phyloP scores from a whole-genome alignment of 805 yeast genomes.

The Candida rishiriensis region DNA sequence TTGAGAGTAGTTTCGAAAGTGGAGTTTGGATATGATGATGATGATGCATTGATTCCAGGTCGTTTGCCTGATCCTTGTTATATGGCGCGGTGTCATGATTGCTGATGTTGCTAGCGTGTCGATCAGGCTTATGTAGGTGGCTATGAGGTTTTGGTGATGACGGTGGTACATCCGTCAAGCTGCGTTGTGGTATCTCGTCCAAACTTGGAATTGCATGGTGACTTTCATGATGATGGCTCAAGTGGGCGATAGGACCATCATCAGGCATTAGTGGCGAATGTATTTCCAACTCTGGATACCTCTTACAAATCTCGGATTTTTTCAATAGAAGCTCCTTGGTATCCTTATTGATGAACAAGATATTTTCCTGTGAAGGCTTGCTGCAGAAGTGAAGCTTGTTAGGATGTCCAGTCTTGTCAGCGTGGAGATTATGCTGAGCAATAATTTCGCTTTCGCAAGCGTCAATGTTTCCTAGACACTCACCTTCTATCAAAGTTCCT shows the following conservation, averaged over 20 bases:
- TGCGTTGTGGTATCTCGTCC: neutral
- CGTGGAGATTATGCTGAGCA: conserved; percentile 19
- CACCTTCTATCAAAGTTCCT: conserved; percentile 26
- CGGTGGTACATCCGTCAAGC: neutral
- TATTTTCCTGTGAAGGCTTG: conserved; percentile 30
- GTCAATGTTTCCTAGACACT: conserved; percentile 30
- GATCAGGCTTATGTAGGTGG: conserved; percentile 10
- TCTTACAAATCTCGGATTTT: conserved; percentile 19
- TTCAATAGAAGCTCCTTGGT: conserved; percentile 21
- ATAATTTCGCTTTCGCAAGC: conserved; percentile 24
- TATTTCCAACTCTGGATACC: conserved; percentile 29
- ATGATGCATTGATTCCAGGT: conserved; percentile 37
- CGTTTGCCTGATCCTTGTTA: conserved; percentile 6
- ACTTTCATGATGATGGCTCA: neutral
- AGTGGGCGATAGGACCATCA: neutral
- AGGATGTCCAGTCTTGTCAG: conserved; percentile 5
- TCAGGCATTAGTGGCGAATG: conserved; percentile 28
- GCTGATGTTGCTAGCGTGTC: neutral
- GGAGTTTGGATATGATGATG: conserved; percentile 82
- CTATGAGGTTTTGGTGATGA: conserved; percentile 1
- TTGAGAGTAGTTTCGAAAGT: conserved; percentile 69
- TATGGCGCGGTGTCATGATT: conserved; percentile 2
- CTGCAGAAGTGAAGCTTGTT: conserved; percentile 30
- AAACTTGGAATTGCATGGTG: neutral
- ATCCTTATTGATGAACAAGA: conserved; percentile 26